Evolutionary conservation across 116 monocot genomes (phyloP), one percentile per base, ranked within the genome.

Genomic region (Phalaenopsis hybrid): DNA sequence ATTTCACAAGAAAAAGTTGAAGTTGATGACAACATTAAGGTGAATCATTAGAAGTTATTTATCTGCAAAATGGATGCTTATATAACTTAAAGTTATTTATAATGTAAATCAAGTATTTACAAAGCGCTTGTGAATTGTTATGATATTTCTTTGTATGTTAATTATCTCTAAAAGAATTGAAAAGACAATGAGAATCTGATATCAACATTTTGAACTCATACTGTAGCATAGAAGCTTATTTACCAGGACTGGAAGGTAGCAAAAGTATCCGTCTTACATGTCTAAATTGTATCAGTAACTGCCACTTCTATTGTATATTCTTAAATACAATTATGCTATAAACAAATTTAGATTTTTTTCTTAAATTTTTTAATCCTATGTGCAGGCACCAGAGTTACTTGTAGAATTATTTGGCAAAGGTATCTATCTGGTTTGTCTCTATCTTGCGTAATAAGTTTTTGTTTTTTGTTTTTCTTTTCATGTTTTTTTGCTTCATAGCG

Each of bases 11-110:
- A 92, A 83, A 92, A 50, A 85, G 67, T 95, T 43, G 81, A 88
- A 83, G 80, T 98, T 82, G 93, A 95, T 91, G 87, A 92, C 44
- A 80, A 79, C 48, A 88, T 93, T 41, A 95, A 95, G 90, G 95
- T 95, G 85, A 48, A 57, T 68, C 11, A 72, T 28, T 28, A 57
- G 31, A 31, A 31, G 31, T 31, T 31, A 0, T 31, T 31, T 31
- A 31, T 31, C 31, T 31, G 31, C 31, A 28, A 8, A 69, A 69
- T 69, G 69, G 23, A 31, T 69, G 10, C 4, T 5, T 69, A 28
- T 23, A 10, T 33, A 69, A 21, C 69, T 25, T 33, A 31, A 5
- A 65, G 65, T 21, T 23, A 23, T 23, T 65, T n/a, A 65, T 25
- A 65, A 13, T 65, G 65, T 23, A 23, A n/a, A 21, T n/a, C 23